Conservation (phyloP, 1,284 basidiomycete genomes). For the Cutaneotrichosporon sp. region DNA sequence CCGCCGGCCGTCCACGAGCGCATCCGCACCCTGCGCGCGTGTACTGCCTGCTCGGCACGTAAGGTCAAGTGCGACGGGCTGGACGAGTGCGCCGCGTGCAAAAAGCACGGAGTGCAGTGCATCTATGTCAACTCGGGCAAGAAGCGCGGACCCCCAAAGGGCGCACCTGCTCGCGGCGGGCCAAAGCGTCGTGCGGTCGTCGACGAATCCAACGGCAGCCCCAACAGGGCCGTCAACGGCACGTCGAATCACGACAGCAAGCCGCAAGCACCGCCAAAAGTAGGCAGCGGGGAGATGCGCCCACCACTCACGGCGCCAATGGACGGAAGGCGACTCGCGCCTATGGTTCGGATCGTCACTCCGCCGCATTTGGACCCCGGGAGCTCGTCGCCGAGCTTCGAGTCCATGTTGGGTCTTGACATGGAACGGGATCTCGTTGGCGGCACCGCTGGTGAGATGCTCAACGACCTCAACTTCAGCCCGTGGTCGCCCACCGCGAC, state of each 20-base stretch:
- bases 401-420: background rate
- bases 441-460: too few relatives aligned
- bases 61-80: conserved; percentile 20
- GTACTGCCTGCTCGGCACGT: conserved; percentile 13
- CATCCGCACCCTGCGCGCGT: conserved; percentile 12
- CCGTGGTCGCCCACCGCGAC: background rate
- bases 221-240: too few relatives aligned
- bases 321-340: background rate
- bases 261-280: too few relatives aligned
- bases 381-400: background rate
- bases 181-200: background rate
- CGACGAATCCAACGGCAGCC: background rate
- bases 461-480: background rate
- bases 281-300: too few relatives aligned
- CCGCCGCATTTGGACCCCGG: background rate
- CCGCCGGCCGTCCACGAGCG: background rate
- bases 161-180: conserved; percentile 12
- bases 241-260: too few relatives aligned
- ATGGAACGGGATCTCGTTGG: too few relatives aligned
- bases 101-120: conserved; percentile 9
- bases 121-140: conserved; percentile 11
- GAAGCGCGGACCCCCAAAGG: conserved; percentile 19
- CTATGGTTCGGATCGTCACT: background rate
- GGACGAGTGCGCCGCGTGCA: conserved; percentile 13
- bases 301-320: too few relatives aligned